Evolutionary conservation across 768 basidiomycete species (phyloP), one percentile per base, ranked within the genome.

Genomic region (Podaxis mareebaensis): DNA sequence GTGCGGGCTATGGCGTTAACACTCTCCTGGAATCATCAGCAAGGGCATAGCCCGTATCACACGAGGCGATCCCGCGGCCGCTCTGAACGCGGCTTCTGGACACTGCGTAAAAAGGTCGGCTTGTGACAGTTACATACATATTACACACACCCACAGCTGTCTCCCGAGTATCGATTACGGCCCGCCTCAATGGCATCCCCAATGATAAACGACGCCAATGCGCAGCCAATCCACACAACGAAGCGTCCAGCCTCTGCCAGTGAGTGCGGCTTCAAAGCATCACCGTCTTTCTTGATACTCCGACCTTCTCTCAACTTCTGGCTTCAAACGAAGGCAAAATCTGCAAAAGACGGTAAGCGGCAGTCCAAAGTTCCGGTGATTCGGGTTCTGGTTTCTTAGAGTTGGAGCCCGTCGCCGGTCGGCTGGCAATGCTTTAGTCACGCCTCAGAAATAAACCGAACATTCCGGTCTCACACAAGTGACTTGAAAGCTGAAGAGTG

Each of bases 41-140:
- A 44, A 56, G 15, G 26, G 33, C 28, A 15, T 46, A 58, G 42
- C 17, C 42, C 28, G 22, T 33, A 48, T 58, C 42, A 58, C 57
- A 58, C 22, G 57, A 58, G 57, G 57, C 44, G 30, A 33, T 48
- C 42, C 57, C 56, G 56, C 56, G 56, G 44, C 28, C 28, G 42
- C 46, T 22, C 20, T 20, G 26, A 24, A 58, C 10, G 44, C 5
- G 10, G 8, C 20, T 46, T 6, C 44, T 46, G 7, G 8, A 46
- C 44, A 46, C 44, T 20, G 44, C 44, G 44, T 46, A 46, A 46
- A 33, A 46, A 20, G n/a, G 44, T 46, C 44, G 44, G 44, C 44
- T 20, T 17, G 44, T 20, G n/a, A 20, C 44, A 10, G 33, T 33
- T 10, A 33, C 8, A 33, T 33, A 33, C 8, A 33, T 33, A 33